Conservation (phyloP, 2,329 filamentous ascomycete species). For the Ophiobolus disseminans region DNA sequence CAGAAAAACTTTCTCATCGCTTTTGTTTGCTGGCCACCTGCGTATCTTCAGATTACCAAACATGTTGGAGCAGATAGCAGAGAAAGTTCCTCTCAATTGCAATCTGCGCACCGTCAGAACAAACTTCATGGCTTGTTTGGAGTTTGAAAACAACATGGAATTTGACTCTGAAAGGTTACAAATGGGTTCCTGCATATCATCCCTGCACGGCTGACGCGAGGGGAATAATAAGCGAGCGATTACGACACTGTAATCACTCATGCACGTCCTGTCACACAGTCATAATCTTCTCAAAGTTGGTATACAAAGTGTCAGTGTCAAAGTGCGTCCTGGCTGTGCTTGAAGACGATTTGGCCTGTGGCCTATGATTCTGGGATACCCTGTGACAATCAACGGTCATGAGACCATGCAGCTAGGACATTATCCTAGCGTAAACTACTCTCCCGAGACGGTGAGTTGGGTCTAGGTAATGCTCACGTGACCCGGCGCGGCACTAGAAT, state of each 20-base stretch:
- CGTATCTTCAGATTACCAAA: not conserved
- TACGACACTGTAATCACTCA: not conserved
- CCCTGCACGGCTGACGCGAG: slow-evolving; percentile 3
- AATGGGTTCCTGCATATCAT: slow-evolving; percentile 5
- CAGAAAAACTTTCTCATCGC: not conserved
- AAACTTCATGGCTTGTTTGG: not conserved
- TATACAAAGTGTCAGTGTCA: too few relatives aligned
- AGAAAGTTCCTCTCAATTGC: too few relatives aligned
- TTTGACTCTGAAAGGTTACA: not conserved
- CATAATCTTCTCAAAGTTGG: not conserved
- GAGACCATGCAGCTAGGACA: too few relatives aligned
- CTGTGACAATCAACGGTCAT: too few relatives aligned
- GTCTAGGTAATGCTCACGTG: not conserved
- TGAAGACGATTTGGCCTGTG: too few relatives aligned
- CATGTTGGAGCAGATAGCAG: not conserved
- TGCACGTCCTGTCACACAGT: slow-evolving; percentile 1
- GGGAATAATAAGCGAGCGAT: not conserved
- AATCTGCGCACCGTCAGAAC: not conserved
- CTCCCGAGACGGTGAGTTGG: not conserved
- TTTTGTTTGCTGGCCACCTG: not conserved
- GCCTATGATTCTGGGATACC: too few relatives aligned
- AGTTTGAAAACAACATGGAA: not conserved
- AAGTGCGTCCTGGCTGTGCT: too few relatives aligned
- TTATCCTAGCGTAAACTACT: too few relatives aligned
- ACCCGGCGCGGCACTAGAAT: not conserved